Percentiles rank a stretch among this genome's conserved stretches.
Evolutionary conservation across 23 red algal genomes (phyloP).

Genomic region (Cyanidioschyzon merolae): DNA sequence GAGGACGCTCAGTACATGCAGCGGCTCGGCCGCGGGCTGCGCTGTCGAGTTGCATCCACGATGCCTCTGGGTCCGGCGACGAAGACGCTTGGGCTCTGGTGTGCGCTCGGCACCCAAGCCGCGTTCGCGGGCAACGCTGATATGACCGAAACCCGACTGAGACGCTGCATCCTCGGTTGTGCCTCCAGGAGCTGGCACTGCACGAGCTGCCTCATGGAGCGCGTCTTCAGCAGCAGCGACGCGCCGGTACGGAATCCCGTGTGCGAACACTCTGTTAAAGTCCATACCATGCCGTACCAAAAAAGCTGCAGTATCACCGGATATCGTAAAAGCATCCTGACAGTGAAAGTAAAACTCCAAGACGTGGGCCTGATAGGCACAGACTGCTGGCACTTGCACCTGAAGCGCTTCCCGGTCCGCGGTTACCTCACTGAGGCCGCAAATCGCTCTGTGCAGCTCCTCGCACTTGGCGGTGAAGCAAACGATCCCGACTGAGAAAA

Average conservation of each 20-base stretch:
- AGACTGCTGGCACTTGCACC: background rate
- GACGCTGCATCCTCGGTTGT: background rate
- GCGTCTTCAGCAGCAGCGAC: conserved; percentile 15
- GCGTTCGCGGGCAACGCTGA: conserved; percentile 2
- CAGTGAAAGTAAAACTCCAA: conserved; percentile 78
- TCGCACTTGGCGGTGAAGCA: conserved; percentile 20
- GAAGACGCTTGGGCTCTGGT: background rate
- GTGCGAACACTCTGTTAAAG: conserved; percentile 60
- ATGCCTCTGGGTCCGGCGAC: background rate
- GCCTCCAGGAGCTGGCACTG: background rate
- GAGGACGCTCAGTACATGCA: conserved; percentile 60
- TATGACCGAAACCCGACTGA: background rate
- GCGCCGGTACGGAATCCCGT: conserved; percentile 64
- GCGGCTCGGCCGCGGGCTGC: conserved; percentile 21
- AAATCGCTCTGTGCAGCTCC: conserved; percentile 7
- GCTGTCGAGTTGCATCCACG: background rate
- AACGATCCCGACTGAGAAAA: conserved; percentile 64
- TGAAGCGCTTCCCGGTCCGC: background rate
- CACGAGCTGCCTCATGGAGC: background rate
- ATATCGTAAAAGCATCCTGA: conserved; percentile 36
- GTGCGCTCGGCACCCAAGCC: background rate
- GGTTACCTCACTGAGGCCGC: background rate
- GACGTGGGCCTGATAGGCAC: conserved; percentile 36
- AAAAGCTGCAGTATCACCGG: conserved; percentile 41
- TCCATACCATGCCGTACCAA: conserved; percentile 73